Evolutionary conservation across 768 basidiomycete genomes (phyloP).

Genomic region (Termitomyces sp.): DNA sequence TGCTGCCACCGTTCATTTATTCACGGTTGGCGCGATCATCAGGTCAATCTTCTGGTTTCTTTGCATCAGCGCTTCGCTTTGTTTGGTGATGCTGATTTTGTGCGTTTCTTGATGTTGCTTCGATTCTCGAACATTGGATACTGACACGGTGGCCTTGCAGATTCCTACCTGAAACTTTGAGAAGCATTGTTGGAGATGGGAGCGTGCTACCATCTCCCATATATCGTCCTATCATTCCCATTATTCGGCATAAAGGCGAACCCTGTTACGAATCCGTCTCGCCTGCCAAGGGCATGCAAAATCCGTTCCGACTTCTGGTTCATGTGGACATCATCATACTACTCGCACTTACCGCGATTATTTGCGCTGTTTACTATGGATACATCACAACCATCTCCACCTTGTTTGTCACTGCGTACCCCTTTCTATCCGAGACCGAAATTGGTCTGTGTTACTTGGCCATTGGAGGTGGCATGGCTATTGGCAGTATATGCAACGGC

Average conservation of each 20-base stretch:
- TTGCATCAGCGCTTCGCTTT: constrained; percentile 44
- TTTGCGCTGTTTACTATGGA: constrained; percentile 58
- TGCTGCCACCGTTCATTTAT: background rate
- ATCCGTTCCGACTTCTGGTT: constrained; percentile 55
- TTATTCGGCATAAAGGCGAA: constrained; percentile 32
- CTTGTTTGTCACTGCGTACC: constrained; percentile 57
- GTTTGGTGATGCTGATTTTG: constrained; percentile 49
- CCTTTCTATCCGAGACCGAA: constrained; percentile 56
- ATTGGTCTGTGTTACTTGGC: constrained; percentile 79
- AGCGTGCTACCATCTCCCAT: constrained; percentile 43
- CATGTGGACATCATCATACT: constrained; percentile 57
- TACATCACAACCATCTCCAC: constrained; percentile 62
- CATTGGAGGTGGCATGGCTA: constrained; percentile 67
- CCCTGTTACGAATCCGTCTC: constrained; percentile 25
- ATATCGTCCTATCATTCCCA: constrained; percentile 56
- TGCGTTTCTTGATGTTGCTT: constrained; percentile 30
- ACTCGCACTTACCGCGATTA: constrained; percentile 48
- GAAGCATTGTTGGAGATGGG: constrained; percentile 53
- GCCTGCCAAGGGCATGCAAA: constrained; percentile 42
- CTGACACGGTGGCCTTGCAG: constrained; percentile 25
- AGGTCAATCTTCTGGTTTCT: constrained; percentile 68
- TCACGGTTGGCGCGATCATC: background rate
- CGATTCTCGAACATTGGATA: constrained; percentile 32
- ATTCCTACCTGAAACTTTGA: constrained; percentile 53
- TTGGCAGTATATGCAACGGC: constrained; percentile 61